These are phyloP conservation scores for Candida hungchunana DNA, from an alignment of 805 yeast genomes.

Conservation along the genomic window DNA sequence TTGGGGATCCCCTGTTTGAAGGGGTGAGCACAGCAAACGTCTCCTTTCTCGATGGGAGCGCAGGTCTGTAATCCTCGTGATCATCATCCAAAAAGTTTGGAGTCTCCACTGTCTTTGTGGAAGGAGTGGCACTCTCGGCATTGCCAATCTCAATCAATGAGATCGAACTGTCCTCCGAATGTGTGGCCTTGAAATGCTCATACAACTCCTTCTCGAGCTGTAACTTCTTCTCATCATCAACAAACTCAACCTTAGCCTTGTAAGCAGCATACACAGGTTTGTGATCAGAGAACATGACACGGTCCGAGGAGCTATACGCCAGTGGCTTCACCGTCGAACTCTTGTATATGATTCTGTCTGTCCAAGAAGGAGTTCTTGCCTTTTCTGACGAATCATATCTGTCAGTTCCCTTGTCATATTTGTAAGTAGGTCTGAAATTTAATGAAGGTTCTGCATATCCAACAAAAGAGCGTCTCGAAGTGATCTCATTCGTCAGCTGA, in stretches of 20 bases:
- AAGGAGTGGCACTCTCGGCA: constrained; percentile 3
- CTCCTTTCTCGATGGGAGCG: constrained; percentile 15
- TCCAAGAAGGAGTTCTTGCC: constrained; percentile 95
- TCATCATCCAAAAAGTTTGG: constrained; percentile 24
- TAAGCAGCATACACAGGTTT: constrained; percentile 88
- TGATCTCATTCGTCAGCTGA: constrained; percentile 82
- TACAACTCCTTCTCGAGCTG: constrained; percentile 56
- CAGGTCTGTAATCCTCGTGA: constrained; percentile 17
- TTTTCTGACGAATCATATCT: constrained; percentile 87
- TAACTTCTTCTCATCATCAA: constrained; percentile 60
- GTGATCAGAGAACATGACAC: constrained; percentile 73
- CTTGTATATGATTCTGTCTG: constrained; percentile 63
- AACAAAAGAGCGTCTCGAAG: constrained; percentile 55
- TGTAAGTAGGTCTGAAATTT: constrained; percentile 84
- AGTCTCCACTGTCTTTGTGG: constrained; percentile 7
- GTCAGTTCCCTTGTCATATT: constrained; percentile 83
- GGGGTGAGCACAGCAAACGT: constrained; percentile 19
- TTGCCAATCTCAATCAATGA: constrained; percentile 21
- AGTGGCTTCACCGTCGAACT: constrained; percentile 43
- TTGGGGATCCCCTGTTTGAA: constrained; percentile 17
- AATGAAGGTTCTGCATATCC: constrained; percentile 77
- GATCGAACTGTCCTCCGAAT: constrained; percentile 27
- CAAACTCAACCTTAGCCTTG: constrained; percentile 56
- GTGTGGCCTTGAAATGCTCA: constrained; percentile 43
- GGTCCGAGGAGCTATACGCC: constrained; percentile 63